Evolutionary conservation across 1,139 yeast species (phyloP).

Genomic region (Arxiozyma slooffiae): DNA sequence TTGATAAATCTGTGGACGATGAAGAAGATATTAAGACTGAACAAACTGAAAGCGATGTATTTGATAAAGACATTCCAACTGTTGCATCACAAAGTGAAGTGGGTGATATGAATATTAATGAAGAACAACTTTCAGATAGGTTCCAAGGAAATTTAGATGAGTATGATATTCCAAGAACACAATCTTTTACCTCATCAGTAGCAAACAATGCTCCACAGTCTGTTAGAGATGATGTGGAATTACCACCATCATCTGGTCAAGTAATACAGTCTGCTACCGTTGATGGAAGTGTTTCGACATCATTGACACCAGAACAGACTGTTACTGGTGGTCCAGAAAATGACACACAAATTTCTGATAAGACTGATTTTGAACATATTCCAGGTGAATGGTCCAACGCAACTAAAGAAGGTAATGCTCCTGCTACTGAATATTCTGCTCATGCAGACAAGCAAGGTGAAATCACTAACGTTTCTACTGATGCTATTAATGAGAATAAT

Average conservation of each 20-base stretch:
- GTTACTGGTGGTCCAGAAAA: not conserved
- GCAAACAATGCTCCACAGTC: slow-evolving; percentile 88
- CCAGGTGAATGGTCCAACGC: slow-evolving; percentile 18
- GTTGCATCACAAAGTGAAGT: slow-evolving; percentile 31
- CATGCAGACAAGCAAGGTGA: not conserved
- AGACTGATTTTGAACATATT: slow-evolving; percentile 6
- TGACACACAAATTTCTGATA: not conserved
- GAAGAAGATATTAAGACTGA: slow-evolving; percentile 21
- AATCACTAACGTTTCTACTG: not conserved
- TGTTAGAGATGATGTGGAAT: slow-evolving; percentile 35
- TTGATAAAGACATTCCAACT: slow-evolving; percentile 31
- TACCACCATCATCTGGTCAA: slow-evolving; percentile 13
- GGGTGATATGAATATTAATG: slow-evolving; percentile 18
- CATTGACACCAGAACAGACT: not conserved
- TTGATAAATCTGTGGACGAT: slow-evolving; percentile 5
- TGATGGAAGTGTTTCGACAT: slow-evolving; percentile 4
- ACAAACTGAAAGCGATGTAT: slow-evolving; percentile 25
- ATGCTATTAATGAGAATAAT: not conserved
- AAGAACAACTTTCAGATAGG: slow-evolving; percentile 20
- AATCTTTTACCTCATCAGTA: slow-evolving; percentile 80
- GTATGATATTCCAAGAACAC: slow-evolving; percentile 44
- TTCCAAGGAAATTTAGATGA: slow-evolving; percentile 30
- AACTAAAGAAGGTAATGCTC: not conserved
- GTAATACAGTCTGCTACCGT: slow-evolving; percentile 8
- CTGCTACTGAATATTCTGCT: not conserved